Base-by-base conservation (phyloP, 805 yeast species). In the Diddensiella santjacobensis region DNA sequence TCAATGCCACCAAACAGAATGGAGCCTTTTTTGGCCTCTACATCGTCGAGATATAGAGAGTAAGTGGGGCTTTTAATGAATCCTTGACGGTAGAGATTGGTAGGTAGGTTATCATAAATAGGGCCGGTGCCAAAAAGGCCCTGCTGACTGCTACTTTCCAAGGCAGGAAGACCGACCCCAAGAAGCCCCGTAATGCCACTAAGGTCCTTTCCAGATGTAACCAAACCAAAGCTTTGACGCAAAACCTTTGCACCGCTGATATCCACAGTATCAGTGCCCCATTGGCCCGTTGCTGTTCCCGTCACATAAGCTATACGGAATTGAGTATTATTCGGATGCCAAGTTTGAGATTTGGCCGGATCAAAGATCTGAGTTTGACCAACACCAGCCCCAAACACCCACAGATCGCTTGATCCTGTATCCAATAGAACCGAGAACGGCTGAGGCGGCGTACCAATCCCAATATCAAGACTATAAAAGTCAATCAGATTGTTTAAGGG, bases 141-240 rank as follows among this genome's bases (percentile, higher is more conserved):
- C 13, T 13, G 8, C 35, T 41, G 41, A 13, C 57, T 53, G 3
- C 56, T 56, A n/a, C 67, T 62, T 51, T 66, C 71, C 31, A 58
- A 56, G 6, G 56, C 57, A 6, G 53, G 42, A 44, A 65, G 58
- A 4, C 71, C 72, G 20, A 69, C 57, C 8, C 72, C 72, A 47
- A 69, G 24, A 6, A 50, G 33, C 17, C 53, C 56, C 4, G 53
- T 58, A 13, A 67, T 63, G 48, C 95, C 93, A 49, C 75, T 67
- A 5, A 78, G 64, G 3, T 90, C 79, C 52, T 79, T 77, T 1
- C 87, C 77, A 30, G 63, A 62, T 58, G 81, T 80, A 2, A 86
- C 93, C 19, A 88, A 79, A 1, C 95, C 96, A 64, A 90, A 77
- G 3, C 87, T 78, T 29, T 85, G 69, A 47, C 71, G 68, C 0